Conservation (phyloP, 2,329 filamentous ascomycete genomes). For the Aspergillus neotritici region DNA sequence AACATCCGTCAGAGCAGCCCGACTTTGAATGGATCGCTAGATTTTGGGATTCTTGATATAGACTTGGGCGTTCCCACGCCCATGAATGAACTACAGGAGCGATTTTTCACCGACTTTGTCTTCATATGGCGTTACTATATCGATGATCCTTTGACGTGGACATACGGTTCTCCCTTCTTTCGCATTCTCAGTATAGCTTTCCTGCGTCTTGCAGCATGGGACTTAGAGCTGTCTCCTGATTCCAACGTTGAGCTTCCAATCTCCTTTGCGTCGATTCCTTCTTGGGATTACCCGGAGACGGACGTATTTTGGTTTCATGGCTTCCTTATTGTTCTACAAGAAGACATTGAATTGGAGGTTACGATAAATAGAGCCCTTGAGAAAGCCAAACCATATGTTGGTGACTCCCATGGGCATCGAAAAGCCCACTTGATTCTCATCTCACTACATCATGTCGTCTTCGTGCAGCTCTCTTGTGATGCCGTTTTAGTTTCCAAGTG, state of each 20-base stretch:
- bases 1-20: not conserved
- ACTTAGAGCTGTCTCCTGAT: slow-evolving; percentile 17
- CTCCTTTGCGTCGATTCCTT: slow-evolving; percentile 1
- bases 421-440: slow-evolving; percentile 15
- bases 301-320: slow-evolving; percentile 17
- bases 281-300: slow-evolving; percentile 8
- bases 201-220: slow-evolving; percentile 20
- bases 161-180: slow-evolving; percentile 14
- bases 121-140: slow-evolving; percentile 22
- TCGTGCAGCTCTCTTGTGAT: slow-evolving; percentile 16
- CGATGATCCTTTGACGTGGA: slow-evolving; percentile 20
- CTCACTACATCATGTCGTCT: slow-evolving; percentile 16
- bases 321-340: slow-evolving; percentile 15
- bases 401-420: not conserved
- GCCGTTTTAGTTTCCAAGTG: slow-evolving; percentile 6
- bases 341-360: slow-evolving; percentile 5
- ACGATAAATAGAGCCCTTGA: slow-evolving; percentile 8
- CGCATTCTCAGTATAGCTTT: slow-evolving; percentile 14
- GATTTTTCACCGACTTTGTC: slow-evolving; percentile 19
- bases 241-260: slow-evolving; percentile 14
- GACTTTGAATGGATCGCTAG: not conserved
- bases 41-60: slow-evolving; percentile 12
- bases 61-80: slow-evolving; percentile 15
- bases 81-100: slow-evolving; percentile 24
- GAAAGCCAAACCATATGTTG: slow-evolving; percentile 9